phyloP scores from a whole-genome alignment of 1,284 basidiomycete species.

The Ceratobasidium sp. region DNA sequence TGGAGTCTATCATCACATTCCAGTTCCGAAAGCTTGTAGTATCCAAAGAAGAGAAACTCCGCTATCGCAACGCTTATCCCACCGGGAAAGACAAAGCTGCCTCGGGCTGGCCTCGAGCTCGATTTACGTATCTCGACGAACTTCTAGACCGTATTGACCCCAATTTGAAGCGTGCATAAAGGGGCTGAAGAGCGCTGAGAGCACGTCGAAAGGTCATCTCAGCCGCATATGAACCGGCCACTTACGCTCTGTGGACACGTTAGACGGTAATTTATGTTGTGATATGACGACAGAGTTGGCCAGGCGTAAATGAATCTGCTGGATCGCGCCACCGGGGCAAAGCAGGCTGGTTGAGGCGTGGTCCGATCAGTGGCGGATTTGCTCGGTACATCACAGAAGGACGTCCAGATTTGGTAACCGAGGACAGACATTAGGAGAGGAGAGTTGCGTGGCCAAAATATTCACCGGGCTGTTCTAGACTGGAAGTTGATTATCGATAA shows the following conservation, averaged over 20 bases:
- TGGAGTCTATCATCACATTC: neutral
- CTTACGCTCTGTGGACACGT: neutral
- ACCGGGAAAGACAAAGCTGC: neutral
- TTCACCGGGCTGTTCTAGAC: neutral
- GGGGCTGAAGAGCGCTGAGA: neutral
- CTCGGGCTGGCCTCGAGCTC: neutral
- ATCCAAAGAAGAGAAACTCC: constrained; percentile 3
- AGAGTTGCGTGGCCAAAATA: neutral
- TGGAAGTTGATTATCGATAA: neutral
- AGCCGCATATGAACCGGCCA: neutral
- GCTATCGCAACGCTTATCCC: constrained; percentile 32
- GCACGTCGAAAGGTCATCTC: constrained; percentile 9
- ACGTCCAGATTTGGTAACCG: no score
- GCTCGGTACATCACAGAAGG: no score
- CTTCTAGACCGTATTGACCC: neutral
- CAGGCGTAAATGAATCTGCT: no score
- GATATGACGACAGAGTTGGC: neutral
- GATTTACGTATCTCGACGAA: constrained; percentile 20
- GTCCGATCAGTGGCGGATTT: no score
- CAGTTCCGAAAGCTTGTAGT: neutral
- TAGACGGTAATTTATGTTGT: no score
- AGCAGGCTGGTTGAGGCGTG: constrained; percentile 9
- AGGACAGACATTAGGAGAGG: no score
- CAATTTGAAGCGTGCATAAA: constrained; percentile 3
- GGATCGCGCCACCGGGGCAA: constrained; percentile 1